Evolutionary conservation across 805 yeast genomes (phyloP).

Genomic region (Zygoascus biomembranicola): DNA sequence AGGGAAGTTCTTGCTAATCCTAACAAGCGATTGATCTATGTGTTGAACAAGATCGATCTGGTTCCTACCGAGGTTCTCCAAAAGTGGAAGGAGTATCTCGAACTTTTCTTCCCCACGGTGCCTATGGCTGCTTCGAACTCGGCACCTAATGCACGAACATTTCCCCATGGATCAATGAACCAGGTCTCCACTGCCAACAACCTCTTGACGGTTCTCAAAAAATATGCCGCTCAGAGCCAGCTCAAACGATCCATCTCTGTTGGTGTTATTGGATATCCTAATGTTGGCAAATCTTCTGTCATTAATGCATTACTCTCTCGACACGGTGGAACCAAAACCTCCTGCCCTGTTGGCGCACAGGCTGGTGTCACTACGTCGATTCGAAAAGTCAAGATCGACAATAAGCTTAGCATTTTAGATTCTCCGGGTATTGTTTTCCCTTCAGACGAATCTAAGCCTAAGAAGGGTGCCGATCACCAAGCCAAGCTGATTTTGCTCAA

Average conservation of each 20-base stretch:
- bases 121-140: constrained; percentile 73
- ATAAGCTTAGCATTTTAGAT: constrained; percentile 79
- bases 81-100: constrained; percentile 74
- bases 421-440: constrained; percentile 99
- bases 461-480: constrained; percentile 46
- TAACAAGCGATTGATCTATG: constrained; percentile 74
- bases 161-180: constrained; percentile 62
- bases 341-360: constrained; percentile 95
- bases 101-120: constrained; percentile 81
- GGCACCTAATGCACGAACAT: constrained; percentile 58
- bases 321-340: constrained; percentile 53
- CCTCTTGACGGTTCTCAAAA: constrained; percentile 71
- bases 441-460: constrained; percentile 30
- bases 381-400: constrained; percentile 88
- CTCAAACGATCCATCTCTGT: constrained; percentile 84
- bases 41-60: constrained; percentile 87
- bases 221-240: constrained; percentile 75
- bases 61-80: constrained; percentile 78
- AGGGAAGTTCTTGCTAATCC: constrained; percentile 75
- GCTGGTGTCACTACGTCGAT: constrained; percentile 94
- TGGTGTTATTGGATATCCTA: constrained; percentile 96
- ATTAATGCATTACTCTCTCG: constrained; percentile 76
- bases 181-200: constrained; percentile 63
- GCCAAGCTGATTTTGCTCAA: constrained; percentile 85
- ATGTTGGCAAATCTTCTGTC: constrained; percentile 92